Evolutionary conservation across 2,329 filamentous ascomycete species (phyloP).

Genomic region (Aspergillus phoenicis): DNA sequence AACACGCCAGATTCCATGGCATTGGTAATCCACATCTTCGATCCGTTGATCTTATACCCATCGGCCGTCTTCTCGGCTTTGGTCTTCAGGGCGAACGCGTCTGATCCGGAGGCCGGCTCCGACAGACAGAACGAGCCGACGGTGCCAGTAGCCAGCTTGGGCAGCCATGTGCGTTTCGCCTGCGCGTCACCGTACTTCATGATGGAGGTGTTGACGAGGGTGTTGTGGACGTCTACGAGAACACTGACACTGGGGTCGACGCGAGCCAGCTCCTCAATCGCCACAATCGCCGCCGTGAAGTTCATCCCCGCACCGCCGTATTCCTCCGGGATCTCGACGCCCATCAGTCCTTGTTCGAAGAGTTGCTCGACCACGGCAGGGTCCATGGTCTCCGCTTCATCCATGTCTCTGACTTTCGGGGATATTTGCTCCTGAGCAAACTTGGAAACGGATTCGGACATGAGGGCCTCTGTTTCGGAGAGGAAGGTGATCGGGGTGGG

Average conservation of each 20-base stretch:
- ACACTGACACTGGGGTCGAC: constrained; percentile 95
- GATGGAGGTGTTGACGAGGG: constrained; percentile 90
- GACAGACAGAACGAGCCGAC: constrained; percentile 91
- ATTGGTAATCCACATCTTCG: constrained; percentile 99
- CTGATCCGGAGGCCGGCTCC: constrained; percentile 88
- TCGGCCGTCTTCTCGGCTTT: constrained; percentile 80
- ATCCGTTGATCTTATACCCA: constrained; percentile 84
- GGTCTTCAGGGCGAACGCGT: constrained; percentile 93
- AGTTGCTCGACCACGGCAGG: constrained; percentile 82
- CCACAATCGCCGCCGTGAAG: constrained; percentile 93
- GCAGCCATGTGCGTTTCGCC: constrained; percentile 83
- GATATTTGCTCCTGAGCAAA: constrained; percentile 88
- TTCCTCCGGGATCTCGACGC: constrained; percentile 95
- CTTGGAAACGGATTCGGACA: constrained; percentile 86
- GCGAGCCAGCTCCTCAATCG: constrained; percentile 92
- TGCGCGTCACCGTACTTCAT: constrained; percentile 78
- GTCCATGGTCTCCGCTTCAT: constrained; percentile 95
- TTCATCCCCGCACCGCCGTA: constrained; percentile 98
- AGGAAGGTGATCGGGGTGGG: constrained; percentile 93
- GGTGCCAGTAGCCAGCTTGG: constrained; percentile 84
- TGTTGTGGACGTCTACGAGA: constrained; percentile 96
- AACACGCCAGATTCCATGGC: constrained; percentile 91
- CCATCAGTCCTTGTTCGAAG: constrained; percentile 97
- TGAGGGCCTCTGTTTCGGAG: constrained; percentile 84
- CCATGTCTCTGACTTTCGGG: constrained; percentile 94